Conservation (phyloP, 805 yeast genomes). For the Wickerhamiella vanderwaltii region DNA sequence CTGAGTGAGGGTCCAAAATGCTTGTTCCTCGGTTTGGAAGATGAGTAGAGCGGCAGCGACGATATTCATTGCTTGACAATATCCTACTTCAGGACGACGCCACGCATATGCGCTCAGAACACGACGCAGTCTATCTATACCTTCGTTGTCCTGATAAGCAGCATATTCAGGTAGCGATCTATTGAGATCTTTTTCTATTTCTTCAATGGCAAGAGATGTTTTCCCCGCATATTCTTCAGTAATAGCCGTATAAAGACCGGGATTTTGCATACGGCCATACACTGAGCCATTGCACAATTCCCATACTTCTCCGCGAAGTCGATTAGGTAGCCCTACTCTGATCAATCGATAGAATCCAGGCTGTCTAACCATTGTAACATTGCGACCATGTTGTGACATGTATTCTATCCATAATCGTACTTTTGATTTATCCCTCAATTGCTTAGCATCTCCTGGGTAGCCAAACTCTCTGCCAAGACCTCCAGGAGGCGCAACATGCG, state of each 20-base stretch:
- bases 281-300: slow-evolving; percentile 82
- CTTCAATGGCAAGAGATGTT: slow-evolving; percentile 78
- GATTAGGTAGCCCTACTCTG: slow-evolving; percentile 87
- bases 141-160: slow-evolving; percentile 79
- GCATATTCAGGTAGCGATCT: slow-evolving; percentile 92
- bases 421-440: slow-evolving; percentile 67
- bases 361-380: slow-evolving; percentile 59
- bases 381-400: slow-evolving; percentile 72
- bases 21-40: slow-evolving; percentile 88
- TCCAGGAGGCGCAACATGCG: slow-evolving; percentile 44
- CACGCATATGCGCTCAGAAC: slow-evolving; percentile 91
- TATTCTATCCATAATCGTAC: slow-evolving; percentile 91
- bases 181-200: slow-evolving; percentile 89
- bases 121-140: slow-evolving; percentile 70
- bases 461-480: slow-evolving; percentile 79
- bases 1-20: slow-evolving; percentile 78
- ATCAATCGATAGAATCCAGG: slow-evolving; percentile 71
- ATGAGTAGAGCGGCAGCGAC: slow-evolving; percentile 40
- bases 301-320: slow-evolving; percentile 94
- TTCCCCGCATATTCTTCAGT: slow-evolving; percentile 51
- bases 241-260: slow-evolving; percentile 45
- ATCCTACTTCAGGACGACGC: slow-evolving; percentile 94
- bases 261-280: slow-evolving; percentile 52
- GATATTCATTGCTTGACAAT: slow-evolving; percentile 98
- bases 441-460: slow-evolving; percentile 80